Evolutionary conservation across 1,139 yeast species (phyloP).

Genomic region (Blastobotrys arbuscula): DNA sequence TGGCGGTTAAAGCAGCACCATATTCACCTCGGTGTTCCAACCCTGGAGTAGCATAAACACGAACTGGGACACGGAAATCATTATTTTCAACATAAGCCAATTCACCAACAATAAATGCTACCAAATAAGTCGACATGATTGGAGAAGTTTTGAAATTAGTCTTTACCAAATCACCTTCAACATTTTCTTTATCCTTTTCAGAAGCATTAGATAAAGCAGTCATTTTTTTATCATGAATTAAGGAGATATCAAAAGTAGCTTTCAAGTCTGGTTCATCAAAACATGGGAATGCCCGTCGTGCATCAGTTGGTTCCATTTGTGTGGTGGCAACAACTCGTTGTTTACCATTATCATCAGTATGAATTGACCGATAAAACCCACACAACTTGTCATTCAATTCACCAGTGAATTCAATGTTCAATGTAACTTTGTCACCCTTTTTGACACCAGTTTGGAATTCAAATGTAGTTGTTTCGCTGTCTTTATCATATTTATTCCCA

Average conservation of each 20-base stretch:
- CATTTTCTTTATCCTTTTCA: constrained; percentile 43
- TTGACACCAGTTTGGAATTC: constrained; percentile 46
- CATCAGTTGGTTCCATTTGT: constrained; percentile 83
- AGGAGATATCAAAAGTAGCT: constrained; percentile 61
- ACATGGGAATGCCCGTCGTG: constrained; percentile 80
- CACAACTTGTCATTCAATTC: constrained; percentile 70
- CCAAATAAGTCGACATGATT: constrained; percentile 70
- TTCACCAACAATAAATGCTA: constrained; percentile 82
- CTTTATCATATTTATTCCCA: constrained; percentile 40
- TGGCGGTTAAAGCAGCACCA: constrained; percentile 63
- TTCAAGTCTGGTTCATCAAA: constrained; percentile 75
- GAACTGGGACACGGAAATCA: constrained; percentile 59
- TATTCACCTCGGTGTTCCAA: constrained; percentile 54
- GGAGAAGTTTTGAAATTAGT: constrained; percentile 58
- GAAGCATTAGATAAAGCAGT: constrained; percentile 75
- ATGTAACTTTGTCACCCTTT: constrained; percentile 40
- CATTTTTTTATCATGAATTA: constrained; percentile 50
- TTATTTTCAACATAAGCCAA: constrained; percentile 63
- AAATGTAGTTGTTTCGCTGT: constrained; percentile 61
- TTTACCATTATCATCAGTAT: constrained; percentile 52
- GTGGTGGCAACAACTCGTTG: constrained; percentile 67
- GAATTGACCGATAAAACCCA: constrained; percentile 76
- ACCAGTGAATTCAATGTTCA: constrained; percentile 61
- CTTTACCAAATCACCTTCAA: constrained; percentile 41
- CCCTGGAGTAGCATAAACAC: constrained; percentile 71